Evolutionary conservation across 371 early-diverging fungal genomes (phyloP).

Genomic region (Zancudomyces culisetae): DNA sequence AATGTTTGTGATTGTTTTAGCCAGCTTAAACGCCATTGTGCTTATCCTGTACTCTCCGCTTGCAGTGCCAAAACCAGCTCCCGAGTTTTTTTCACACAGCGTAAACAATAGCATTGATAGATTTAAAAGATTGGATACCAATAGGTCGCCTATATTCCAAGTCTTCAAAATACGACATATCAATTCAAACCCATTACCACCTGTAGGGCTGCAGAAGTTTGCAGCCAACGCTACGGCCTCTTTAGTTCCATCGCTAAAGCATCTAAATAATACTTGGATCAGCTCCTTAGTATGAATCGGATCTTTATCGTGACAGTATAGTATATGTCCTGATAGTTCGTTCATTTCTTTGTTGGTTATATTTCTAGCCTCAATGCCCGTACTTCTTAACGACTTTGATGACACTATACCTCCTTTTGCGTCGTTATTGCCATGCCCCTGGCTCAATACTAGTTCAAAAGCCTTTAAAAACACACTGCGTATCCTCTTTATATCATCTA

Average conservation of each 20-base stretch:
- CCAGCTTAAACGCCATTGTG: no score
- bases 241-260: slow-evolving; percentile 14
- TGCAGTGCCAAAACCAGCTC: slow-evolving; percentile 9
- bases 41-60: no score
- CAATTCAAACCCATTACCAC: slow-evolving; percentile 7
- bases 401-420: not conserved
- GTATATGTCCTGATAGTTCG: slow-evolving; percentile 5
- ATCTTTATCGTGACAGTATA: slow-evolving; percentile 16
- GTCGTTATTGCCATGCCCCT: not conserved
- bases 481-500: not conserved
- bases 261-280: slow-evolving; percentile 13
- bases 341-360: not conserved
- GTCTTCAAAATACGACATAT: slow-evolving; percentile 17
- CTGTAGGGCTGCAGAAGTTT: slow-evolving; percentile 6
- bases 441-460: not conserved
- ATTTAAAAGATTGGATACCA: slow-evolving; percentile 16
- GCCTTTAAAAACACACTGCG: not conserved
- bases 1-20: slow-evolving; percentile 9
- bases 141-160: slow-evolving; percentile 14
- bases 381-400: no score
- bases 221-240: slow-evolving; percentile 9
- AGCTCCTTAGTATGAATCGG: slow-evolving; percentile 14
- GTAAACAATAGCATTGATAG: slow-evolving; percentile 11
- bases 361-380: not conserved
- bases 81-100: slow-evolving; percentile 5